A percentile compares a stretch with the other conserved stretches of the same genome.
phyloP scores from a whole-genome alignment of 331 rosid species.

The Phaseolus coccineus region DNA sequence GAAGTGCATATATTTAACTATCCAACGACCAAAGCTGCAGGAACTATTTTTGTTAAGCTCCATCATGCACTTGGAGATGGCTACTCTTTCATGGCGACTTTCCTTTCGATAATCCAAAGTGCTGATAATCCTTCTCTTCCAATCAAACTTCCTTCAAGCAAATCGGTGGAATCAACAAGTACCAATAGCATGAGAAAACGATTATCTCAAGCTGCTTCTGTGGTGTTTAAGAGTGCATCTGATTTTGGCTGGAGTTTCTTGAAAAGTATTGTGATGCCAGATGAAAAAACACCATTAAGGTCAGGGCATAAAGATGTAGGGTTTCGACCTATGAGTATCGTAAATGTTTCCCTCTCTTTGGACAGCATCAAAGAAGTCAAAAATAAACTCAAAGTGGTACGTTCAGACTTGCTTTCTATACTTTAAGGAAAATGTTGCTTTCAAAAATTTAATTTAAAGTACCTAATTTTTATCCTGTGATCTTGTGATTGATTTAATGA shows the following conservation, averaged over 20 bases:
- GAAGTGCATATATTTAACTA: constrained; percentile 53
- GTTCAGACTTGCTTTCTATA: not conserved
- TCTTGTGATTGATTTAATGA: too few species aligned
- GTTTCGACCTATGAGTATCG: constrained; percentile 33
- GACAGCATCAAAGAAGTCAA: constrained; percentile 47
- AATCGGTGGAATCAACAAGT: not conserved
- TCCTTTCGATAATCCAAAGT: constrained; percentile 42
- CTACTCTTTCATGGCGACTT: constrained; percentile 49
- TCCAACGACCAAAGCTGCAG: constrained; percentile 36
- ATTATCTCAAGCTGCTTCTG: not conserved
- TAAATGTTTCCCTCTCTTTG: constrained; percentile 39
- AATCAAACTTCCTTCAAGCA: constrained; percentile 45
- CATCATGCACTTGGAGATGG: constrained; percentile 66
- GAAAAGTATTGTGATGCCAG: constrained; percentile 37
- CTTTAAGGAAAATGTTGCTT: too few species aligned
- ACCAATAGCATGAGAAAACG: not conserved
- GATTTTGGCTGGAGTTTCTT: constrained; percentile 45
- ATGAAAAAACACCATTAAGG: constrained; percentile 52
- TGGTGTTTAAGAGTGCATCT: not conserved
- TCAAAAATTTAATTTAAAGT: too few species aligned
- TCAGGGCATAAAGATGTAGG: constrained; percentile 40
- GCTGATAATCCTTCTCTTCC: constrained; percentile 52
- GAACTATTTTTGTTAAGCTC: constrained; percentile 42
- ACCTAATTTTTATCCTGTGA: too few species aligned
- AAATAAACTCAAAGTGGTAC: constrained; percentile 51